Evolutionary conservation across 2,329 filamentous ascomycete species (phyloP).

Genomic region (Aspergillus persii): DNA sequence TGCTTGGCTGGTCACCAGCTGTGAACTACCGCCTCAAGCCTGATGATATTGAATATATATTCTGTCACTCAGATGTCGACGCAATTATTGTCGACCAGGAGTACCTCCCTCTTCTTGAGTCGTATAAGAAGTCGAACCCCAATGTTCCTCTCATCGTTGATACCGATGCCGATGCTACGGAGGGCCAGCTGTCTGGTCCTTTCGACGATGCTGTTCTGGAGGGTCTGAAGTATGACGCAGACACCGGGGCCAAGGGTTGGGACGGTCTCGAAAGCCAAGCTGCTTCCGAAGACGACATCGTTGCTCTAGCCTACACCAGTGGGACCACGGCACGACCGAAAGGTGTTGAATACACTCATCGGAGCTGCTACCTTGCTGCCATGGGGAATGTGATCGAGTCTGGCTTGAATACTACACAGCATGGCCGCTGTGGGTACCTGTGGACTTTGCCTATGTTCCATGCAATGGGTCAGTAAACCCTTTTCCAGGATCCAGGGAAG

Average conservation of each 20-base stretch:
- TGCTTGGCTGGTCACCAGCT: slow-evolving; percentile 30
- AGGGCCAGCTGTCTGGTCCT: slow-evolving; percentile 71
- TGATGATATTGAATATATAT: slow-evolving; percentile 87
- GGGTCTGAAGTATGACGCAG: slow-evolving; percentile 68
- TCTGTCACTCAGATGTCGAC: slow-evolving; percentile 83
- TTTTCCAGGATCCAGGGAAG: background rate
- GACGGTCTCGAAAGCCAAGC: slow-evolving; percentile 68
- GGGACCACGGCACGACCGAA: slow-evolving; percentile 91
- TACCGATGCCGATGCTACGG: slow-evolving; percentile 74
- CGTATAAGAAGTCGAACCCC: slow-evolving; percentile 61
- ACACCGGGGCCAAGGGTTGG: slow-evolving; percentile 72
- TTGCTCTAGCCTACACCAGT: slow-evolving; percentile 90
- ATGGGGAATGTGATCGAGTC: slow-evolving; percentile 86
- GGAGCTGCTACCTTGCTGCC: slow-evolving; percentile 80
- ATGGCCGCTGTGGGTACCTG: slow-evolving; percentile 73
- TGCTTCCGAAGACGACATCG: slow-evolving; percentile 71
- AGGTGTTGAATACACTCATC: slow-evolving; percentile 87
- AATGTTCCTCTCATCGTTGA: slow-evolving; percentile 74
- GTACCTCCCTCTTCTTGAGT: slow-evolving; percentile 67
- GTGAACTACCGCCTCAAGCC: slow-evolving; percentile 74
- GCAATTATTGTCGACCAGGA: slow-evolving; percentile 83
- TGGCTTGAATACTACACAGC: slow-evolving; percentile 66
- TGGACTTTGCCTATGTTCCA: slow-evolving; percentile 92
- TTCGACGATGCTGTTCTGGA: slow-evolving; percentile 83
- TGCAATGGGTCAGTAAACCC: slow-evolving; percentile 49